Evolutionary conservation across 768 basidiomycete species (phyloP), one percentile per base, ranked within the genome.

Genomic region (Trametes maxima): DNA sequence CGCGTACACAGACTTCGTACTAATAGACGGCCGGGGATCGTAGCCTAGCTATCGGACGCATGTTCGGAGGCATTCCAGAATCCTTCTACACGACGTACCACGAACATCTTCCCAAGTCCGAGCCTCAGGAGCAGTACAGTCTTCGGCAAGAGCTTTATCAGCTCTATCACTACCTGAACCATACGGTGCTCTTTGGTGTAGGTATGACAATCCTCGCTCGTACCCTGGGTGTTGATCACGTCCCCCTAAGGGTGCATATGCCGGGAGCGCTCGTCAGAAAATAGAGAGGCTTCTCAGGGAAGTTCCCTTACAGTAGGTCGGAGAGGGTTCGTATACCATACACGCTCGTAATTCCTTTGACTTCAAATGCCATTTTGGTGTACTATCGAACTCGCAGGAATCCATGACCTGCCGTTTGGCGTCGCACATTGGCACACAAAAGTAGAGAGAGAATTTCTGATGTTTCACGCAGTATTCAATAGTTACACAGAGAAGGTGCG

Each of bases 121-220:
- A 86, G 36, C 90, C 90, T 5, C 78, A 78, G 3, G 80, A 81
- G 3, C 81, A 92, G 67, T 92, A 89, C 67, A 78, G 79, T 28
- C 76, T 85, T 39, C 81, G 91, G 36, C 79, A 73, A 35, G 82
- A 88, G 52, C 72, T 92, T n/a, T 92, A 93, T 65, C 84, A 90
- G 71, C 73, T 92, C 25, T 93, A 89, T 64, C 91, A 93, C 72
- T 90, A 91, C 68, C 74, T 92, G 64, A 93, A 93, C 66, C 91
- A 93, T 67, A 90, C 90, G 0, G 75, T 90, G 5, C 70, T 93
- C 5, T 92, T 92, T 68, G 89, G 89, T 60, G 90, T 91, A 69
- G 76, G 87, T 77, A 10, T 52, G 3, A 19, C 35, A 21, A 45
- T 11, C 1, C 22, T 28, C 16, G 17, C 1, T 10, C 36, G n/a